Evolutionary conservation across 2,329 filamentous ascomycete species (phyloP), one percentile per base, ranked within the genome.

Genomic region (Lachnellula willkommii): DNA sequence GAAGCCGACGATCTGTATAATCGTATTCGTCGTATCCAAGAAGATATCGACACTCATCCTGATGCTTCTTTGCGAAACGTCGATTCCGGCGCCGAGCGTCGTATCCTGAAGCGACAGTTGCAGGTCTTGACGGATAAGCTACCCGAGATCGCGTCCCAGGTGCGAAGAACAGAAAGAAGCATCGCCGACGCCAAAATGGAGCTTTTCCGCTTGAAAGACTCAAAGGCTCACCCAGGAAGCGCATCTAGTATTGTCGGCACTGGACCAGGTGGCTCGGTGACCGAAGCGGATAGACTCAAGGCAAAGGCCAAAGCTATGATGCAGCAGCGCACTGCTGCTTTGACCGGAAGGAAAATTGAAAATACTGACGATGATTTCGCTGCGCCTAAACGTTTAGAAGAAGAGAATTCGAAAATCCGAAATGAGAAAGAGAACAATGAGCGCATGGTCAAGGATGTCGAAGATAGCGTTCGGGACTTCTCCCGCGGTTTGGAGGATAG

Each of bases 231-330:
- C 69, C 94, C 94, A 3, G 82, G 85, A 61, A 90, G 88, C 68
- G 87, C 90, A 9, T 79, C 88, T 20, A 80, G 85, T 32, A 90
- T 99, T 60, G 83, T 97, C 57, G 94, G 94, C 47, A 97, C 93
- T 59, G 94, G 94, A 9, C 93, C 92, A 56, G 93, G 93, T 45
- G 94, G 94, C 52, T 75, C 84, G 46, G 84, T 99, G 43, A 99
- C 94, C 0, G 94, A 99, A 73, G 88, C 90, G 3, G 94, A 99
- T 73, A 85, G 93, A 53, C 82, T 97, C 63, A 97, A 96, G 76
- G 94, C 94, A 37, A 85, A 92, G 64, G 93, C 94, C 35, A 95
- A 92, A 74, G 93, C 93, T 40, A 95, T 96, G 85, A 99, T 99
- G 94, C 93, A 97, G 74, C 92, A 96, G 68, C 88, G 94, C 57